Base-by-base conservation (phyloP, 2,329 filamentous ascomycete species). In the Phialophora tarda region DNA sequence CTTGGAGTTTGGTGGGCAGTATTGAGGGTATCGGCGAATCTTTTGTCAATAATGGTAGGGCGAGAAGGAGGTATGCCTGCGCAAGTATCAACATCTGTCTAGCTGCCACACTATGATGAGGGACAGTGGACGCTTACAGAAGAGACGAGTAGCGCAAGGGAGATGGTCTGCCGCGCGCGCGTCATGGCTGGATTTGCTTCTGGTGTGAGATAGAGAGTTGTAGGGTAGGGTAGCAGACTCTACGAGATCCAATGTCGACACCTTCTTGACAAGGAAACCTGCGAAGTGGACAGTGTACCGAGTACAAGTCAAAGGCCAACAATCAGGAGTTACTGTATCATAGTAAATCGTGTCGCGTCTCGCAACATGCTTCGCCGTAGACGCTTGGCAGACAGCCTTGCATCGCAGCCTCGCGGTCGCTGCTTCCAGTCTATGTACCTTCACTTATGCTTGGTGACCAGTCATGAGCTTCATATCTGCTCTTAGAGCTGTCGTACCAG, bases 151-250 rank as follows among this genome's bases (percentile, higher is more conserved):
- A 72, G 26, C 38, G 58, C 63, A 75, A 97, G 85, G 69, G 93
- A 96, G 77, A 97, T 89, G 71, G 92, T 94, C 81, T 98, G 93
- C 79, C 92, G 89, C 24, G 95, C 95, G 81, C 93, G 92, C 73
- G 95, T 97, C 95, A 98, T 98, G 53, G 24, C 68, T 65, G 51
- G 11, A 21, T 38, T 4, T n/a, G 48, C 12, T 3, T 4, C 21
- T 8, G 21, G n/a, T 26, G 10, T 44, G 38, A 21, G 38, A 21
- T 44, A n/a, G 17, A n/a, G 17, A 44, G 38, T n/a, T 44, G 38
- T 44, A 17, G 17, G 17, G 17, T 44, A 44, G 5, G 14, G 38
- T 21, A n/a, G 38, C 34, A 7, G 7, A 7, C 17, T 44, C 38
- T 44, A 21, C 21, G 38, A 8, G 17, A 44, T 17, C 3, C 38